Conservation (phyloP, 495 filamentous ascomycete genomes). For the Penicillium daleae region DNA sequence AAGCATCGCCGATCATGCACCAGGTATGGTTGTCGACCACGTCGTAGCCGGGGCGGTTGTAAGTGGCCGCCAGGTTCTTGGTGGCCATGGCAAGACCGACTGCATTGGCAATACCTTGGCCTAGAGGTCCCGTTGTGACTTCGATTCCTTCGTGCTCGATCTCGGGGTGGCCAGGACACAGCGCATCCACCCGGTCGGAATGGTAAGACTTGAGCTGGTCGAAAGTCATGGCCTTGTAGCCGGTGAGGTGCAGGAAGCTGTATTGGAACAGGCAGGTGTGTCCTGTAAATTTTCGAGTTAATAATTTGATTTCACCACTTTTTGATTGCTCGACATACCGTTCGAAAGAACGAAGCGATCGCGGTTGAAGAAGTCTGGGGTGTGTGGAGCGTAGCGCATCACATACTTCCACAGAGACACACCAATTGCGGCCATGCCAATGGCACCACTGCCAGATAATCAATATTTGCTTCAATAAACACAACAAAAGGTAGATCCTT, state of each 20-base stretch:
- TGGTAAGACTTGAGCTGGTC: slow-evolving; percentile 65
- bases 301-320: background rate
- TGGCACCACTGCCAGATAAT: slow-evolving; percentile 56
- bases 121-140: slow-evolving; percentile 63
- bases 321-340: slow-evolving; percentile 13
- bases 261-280: slow-evolving; percentile 66
- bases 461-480: background rate
- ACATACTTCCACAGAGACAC: slow-evolving; percentile 90
- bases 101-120: slow-evolving; percentile 60
- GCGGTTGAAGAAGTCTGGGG: slow-evolving; percentile 85
- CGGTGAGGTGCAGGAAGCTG: slow-evolving; percentile 58
- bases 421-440: slow-evolving; percentile 90
- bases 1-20: slow-evolving; percentile 60
- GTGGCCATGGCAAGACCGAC: slow-evolving; percentile 60
- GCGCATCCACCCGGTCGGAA: slow-evolving; percentile 52
- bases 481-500: background rate
- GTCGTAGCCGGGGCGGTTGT: slow-evolving; percentile 50
- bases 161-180: slow-evolving; percentile 64
- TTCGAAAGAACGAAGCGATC: slow-evolving; percentile 88
- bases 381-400: slow-evolving; percentile 94
- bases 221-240: slow-evolving; percentile 61
- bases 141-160: slow-evolving; percentile 64
- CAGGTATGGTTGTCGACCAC: slow-evolving; percentile 52
- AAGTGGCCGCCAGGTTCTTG: slow-evolving; percentile 54
- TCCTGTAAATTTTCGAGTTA: slow-evolving; percentile 30